Conservation (phyloP, 306 rosid species). For the Trifolium pratense region DNA sequence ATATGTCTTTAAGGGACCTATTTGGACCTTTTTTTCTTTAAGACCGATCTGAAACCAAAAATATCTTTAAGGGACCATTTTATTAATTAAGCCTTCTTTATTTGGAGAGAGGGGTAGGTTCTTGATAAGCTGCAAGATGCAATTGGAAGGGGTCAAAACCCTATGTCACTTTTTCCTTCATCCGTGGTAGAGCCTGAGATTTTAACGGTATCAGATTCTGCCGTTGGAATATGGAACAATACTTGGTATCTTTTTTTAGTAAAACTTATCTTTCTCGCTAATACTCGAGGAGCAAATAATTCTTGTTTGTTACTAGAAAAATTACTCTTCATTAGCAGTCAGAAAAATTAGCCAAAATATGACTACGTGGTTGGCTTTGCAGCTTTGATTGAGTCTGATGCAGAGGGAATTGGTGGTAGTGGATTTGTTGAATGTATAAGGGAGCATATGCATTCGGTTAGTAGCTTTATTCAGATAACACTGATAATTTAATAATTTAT, state of each 20-base stretch:
- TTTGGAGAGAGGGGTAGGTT: conserved; percentile 82
- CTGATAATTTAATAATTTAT: conserved; percentile 5
- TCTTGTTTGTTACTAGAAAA: conserved; percentile 38
- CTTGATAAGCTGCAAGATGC: conserved; percentile 99
- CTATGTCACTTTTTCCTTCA: conserved; percentile 79
- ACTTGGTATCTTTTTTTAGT: conserved; percentile 65
- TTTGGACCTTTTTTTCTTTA: too few relatives aligned
- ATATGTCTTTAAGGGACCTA: too few relatives aligned
- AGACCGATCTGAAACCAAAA: too few relatives aligned
- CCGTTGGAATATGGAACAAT: conserved; percentile 88
- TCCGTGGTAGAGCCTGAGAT: conserved; percentile 79
- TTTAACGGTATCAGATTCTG: conserved; percentile 85
- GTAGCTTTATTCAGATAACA: too few relatives aligned
- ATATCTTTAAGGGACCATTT: too few relatives aligned
- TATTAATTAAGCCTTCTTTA: too few relatives aligned
- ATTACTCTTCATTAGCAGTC: conserved; percentile 36
- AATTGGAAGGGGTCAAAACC: conserved; percentile 96
- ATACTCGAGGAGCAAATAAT: conserved; percentile 1
- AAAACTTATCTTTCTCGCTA: conserved; percentile 40
- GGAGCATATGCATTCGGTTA: conserved; percentile 93
- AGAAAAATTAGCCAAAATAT: conserved; percentile 36
- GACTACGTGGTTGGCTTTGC: conserved; percentile 53
- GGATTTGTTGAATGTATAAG: conserved; percentile 97
- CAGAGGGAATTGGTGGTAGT: conserved; percentile 99
- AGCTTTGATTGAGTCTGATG: conserved; percentile 99